Evolutionary conservation across 2,329 filamentous ascomycete species (phyloP), one percentile per base, ranked within the genome.

Genomic region (Penicillium sp.): DNA sequence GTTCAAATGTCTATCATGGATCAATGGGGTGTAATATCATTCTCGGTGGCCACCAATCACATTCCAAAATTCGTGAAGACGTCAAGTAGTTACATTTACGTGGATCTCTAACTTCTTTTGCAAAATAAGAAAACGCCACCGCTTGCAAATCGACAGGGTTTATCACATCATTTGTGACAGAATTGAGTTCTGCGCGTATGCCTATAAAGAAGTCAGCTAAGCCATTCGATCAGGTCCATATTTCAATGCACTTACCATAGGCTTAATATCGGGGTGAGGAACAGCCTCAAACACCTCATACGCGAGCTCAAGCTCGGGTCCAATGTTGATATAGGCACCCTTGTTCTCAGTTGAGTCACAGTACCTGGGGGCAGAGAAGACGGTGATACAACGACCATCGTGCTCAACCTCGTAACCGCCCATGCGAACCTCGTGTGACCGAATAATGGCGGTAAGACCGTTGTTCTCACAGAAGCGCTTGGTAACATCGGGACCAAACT

Each of bases 321-420:
- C 90, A 63, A 99, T 89, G 77, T 99, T 98, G 84, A 99, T 99
- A 77, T 96, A 99, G 19, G 95, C 95, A 63, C 95, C 95, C 80
- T 93, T 95, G 79, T 99, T 99, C 80, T 96, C 93, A 0, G 95
- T 98, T 68, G 92, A 92, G 74, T 99, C 95, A 77, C 95, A 99
- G 76, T 99, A 99, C 76, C 88, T 96, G 39, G 95, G 95, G 26
- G 95, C 95, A 42, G 93, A 98, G 82, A 99, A 99, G 67, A 99
- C 95, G 47, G 95, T 99, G 68, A 99, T 97, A 75, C 95, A 99
- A 67, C 87, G 88, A 63, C 93, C 95, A 68, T 95, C 90, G 74
- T 99, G 95, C 81, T 99, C 93, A 65, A 96, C 90, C 75, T 99
- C 93, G 71, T 98, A 99, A n/a, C 95, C 95, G 59, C 95, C 93